Conservation (phyloP, 139 green algal species). For the Trebouxia sp. region DNA sequence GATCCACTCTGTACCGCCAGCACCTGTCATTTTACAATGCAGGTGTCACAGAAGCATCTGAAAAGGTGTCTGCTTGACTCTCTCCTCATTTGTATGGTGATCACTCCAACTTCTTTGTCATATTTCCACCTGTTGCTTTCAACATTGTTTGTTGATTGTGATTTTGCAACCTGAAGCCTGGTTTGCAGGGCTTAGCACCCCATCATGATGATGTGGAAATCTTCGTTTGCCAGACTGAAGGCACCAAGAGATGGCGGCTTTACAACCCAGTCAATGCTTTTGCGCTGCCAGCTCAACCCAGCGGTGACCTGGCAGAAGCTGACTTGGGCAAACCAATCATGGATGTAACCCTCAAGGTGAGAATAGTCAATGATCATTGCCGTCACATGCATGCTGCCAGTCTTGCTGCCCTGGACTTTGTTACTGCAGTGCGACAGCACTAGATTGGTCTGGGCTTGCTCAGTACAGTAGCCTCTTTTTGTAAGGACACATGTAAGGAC, state of each 20-base stretch:
- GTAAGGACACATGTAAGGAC: no score
- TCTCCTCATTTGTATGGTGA: no score
- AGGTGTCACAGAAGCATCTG: no score
- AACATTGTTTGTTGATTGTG: background rate
- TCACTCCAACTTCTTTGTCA: no score
- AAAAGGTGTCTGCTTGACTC: no score
- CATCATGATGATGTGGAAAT: conserved; percentile 88
- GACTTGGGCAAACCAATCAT: conserved; percentile 54
- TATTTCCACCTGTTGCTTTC: no score
- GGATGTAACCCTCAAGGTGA: conserved; percentile 63
- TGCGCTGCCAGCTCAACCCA: conserved; percentile 55
- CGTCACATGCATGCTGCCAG: background rate
- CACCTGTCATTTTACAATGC: no score
- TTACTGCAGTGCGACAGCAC: no score
- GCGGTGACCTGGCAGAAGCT: conserved; percentile 52
- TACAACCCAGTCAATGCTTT: conserved; percentile 54
- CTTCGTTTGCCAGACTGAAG: conserved; percentile 79
- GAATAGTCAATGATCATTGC: no score
- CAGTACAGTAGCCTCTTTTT: no score
- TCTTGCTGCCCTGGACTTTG: no score
- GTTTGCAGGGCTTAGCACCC: conserved; percentile 68
- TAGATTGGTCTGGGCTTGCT: no score
- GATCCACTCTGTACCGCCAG: background rate
- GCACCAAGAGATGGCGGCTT: conserved; percentile 77
- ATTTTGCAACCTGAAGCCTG: background rate